Conservation (phyloP, 441 rosid genomes). For the Aleurites moluccanus region DNA sequence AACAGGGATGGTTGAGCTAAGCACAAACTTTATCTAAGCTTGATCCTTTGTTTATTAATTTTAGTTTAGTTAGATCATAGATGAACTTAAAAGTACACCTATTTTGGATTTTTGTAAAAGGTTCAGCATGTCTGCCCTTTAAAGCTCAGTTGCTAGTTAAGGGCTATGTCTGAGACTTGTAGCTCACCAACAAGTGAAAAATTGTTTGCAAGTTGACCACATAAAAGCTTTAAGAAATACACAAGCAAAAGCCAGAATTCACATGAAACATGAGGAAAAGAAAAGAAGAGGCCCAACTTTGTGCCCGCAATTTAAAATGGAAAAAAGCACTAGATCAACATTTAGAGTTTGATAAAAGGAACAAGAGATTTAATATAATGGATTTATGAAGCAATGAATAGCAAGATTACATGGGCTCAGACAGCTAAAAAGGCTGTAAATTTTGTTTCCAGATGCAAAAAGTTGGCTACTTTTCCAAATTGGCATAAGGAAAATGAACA, state of each 20-base stretch:
- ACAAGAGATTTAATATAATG: background rate
- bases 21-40: background rate
- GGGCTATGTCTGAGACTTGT: background rate
- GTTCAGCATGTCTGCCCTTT: background rate
- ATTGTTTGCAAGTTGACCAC: background rate
- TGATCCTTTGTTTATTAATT: background rate
- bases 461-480: background rate
- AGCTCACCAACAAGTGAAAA: background rate
- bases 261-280: background rate
- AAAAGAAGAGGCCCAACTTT: background rate
- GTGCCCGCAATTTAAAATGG: background rate
- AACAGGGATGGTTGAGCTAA: background rate
- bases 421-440: background rate
- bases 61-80: background rate
- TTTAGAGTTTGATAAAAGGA: background rate
- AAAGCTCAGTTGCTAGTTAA: background rate
- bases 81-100: background rate
- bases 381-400: background rate
- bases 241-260: slow-evolving; percentile 8
- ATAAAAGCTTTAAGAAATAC: background rate
- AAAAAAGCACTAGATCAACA: background rate
- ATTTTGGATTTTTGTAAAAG: background rate
- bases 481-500: no score
- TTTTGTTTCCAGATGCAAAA: background rate
- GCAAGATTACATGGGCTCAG: background rate